Percentiles rank a stretch among this genome's conserved stretches.
phyloP scores from a whole-genome alignment of 306 rosid genomes.

The Argentina anserina region DNA sequence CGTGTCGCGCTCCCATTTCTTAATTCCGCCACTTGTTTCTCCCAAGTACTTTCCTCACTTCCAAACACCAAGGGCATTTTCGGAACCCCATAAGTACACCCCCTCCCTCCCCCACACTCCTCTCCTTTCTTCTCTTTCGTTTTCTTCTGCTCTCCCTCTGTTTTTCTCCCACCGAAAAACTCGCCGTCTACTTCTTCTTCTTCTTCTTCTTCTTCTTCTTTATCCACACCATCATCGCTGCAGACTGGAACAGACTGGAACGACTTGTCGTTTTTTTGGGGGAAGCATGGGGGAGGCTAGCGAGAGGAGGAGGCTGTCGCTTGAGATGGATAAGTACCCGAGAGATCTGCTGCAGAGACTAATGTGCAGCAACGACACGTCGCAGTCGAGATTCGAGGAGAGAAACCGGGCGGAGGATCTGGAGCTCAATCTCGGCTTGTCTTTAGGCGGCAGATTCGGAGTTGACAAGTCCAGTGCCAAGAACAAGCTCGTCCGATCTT shows the following conservation, averaged over 20 bases:
- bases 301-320: conserved; percentile 39
- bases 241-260: not conserved
- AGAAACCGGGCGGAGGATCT: conserved; percentile 39
- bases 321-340: conserved; percentile 53
- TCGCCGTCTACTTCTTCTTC: not conserved
- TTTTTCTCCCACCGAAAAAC: not conserved
- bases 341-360: conserved; percentile 83
- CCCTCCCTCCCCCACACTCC: not conserved
- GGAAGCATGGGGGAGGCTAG: conserved; percentile 48
- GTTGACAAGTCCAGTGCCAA: too few species aligned
- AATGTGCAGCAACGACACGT: conserved; percentile 27
- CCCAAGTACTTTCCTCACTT: conserved; percentile 25
- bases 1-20: conserved; percentile 39
- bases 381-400: conserved; percentile 17
- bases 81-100: conserved; percentile 20
- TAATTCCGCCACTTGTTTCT: conserved; percentile 43
- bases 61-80: conserved; percentile 41
- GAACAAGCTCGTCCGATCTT: conserved; percentile 61
- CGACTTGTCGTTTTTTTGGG: not conserved
- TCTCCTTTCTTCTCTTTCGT: too few species aligned
- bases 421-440: conserved; percentile 83
- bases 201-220: not conserved
- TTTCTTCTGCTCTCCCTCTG: not conserved
- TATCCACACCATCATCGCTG: too few species aligned
- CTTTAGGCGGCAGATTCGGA: conserved; percentile 89